phyloP scores from a whole-genome alignment of 805 yeast species.

The Zygoascus bituminiphila region DNA sequence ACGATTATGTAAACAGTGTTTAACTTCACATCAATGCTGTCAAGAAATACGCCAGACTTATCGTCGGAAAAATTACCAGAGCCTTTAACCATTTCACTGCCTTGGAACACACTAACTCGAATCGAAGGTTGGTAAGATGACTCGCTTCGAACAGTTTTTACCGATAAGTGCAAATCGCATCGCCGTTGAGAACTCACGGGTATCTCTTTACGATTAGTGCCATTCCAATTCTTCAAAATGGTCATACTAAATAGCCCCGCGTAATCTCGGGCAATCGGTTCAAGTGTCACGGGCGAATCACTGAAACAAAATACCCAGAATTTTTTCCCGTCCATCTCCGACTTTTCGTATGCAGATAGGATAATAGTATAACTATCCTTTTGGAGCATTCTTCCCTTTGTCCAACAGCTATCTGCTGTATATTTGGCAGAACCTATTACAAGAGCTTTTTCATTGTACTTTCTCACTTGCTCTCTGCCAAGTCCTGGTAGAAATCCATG shows the following conservation, averaged over 20 bases:
- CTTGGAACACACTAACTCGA: slow-evolving; percentile 11
- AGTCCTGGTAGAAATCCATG: slow-evolving; percentile 35
- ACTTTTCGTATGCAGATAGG: slow-evolving; percentile 37
- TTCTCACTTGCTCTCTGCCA: slow-evolving; percentile 21
- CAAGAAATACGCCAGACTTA: slow-evolving; percentile 13
- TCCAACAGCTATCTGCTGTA: slow-evolving; percentile 15
- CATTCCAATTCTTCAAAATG: slow-evolving; percentile 11
- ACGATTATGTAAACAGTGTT: slow-evolving; percentile 5
- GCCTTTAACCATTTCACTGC: slow-evolving; percentile 2
- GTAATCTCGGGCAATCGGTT: slow-evolving; percentile 7
- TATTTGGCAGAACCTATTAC: slow-evolving; percentile 29
- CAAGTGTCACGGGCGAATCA: slow-evolving; percentile 1
- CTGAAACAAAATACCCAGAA: slow-evolving; percentile 31
- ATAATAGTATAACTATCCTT: slow-evolving; percentile 38
- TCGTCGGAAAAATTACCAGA: slow-evolving; percentile 13
- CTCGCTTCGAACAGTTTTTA: background rate
- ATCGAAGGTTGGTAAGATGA: slow-evolving; percentile 15
- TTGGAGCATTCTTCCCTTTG: background rate
- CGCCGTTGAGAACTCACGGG: background rate
- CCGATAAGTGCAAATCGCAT: background rate
- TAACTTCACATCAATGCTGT: slow-evolving; percentile 5
- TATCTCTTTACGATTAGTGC: slow-evolving; percentile 10
- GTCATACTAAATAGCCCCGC: slow-evolving; percentile 9
- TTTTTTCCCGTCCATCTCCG: slow-evolving; percentile 20
- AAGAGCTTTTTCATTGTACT: slow-evolving; percentile 26